phyloP scores from a whole-genome alignment of 1,284 basidiomycete genomes.

The Ganoderma lingzhi region DNA sequence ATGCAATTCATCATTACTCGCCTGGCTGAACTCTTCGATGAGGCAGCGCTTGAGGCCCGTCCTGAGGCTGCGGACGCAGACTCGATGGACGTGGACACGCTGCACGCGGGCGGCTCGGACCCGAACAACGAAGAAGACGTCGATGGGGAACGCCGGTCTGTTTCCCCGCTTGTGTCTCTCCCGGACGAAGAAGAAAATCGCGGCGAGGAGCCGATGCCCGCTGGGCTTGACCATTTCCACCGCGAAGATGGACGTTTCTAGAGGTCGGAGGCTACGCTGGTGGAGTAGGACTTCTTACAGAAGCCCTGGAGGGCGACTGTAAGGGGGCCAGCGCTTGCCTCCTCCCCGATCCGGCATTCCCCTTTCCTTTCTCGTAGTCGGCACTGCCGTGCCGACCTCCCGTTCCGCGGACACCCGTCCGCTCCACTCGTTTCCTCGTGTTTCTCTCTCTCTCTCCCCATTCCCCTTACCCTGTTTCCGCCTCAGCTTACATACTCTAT shows the following conservation, averaged over 20 bases:
- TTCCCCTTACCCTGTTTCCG: neutral
- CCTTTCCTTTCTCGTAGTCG: neutral
- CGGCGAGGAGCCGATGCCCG: too few relatives aligned
- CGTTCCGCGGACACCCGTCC: neutral
- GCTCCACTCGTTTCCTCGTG: neutral
- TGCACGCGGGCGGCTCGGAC: neutral
- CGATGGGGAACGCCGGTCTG: too few relatives aligned
- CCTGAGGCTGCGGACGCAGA: neutral
- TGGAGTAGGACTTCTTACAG: neutral
- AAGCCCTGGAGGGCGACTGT: slow-evolving; percentile 6
- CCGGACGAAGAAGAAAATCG: too few relatives aligned
- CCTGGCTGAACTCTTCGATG: too few relatives aligned
- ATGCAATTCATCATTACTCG: too few relatives aligned
- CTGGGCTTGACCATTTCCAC: too few relatives aligned
- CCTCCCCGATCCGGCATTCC: too few relatives aligned
- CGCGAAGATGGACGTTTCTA: neutral
- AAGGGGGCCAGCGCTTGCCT: slow-evolving; percentile 1
- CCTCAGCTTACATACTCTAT: too few relatives aligned
- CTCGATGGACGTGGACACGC: neutral
- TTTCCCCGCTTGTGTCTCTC: too few relatives aligned
- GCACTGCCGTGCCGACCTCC: neutral
- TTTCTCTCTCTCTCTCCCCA: neutral
- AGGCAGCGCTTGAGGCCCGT: too few relatives aligned
- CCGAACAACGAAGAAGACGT: neutral
- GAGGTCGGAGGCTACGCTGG: neutral